Conservation (phyloP, 345 rosid species). For the Aquilaria yunnanensis region DNA sequence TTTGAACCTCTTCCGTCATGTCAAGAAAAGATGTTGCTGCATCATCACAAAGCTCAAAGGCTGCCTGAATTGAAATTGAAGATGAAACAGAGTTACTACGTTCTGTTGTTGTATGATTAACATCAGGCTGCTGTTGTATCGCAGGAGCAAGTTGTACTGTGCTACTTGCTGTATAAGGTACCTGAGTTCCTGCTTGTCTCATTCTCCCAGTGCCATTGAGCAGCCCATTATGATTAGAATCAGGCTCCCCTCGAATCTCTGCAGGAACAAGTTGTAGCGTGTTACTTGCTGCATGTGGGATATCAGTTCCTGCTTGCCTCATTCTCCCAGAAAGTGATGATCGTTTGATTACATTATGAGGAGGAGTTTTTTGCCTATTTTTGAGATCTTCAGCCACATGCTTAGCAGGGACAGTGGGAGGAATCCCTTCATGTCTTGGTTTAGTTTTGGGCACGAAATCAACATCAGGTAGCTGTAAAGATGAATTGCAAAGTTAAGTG, state of each 20-base stretch:
- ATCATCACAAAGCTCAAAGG: slow-evolving; percentile 75
- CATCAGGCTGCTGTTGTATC: slow-evolving; percentile 33
- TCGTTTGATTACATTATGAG: slow-evolving; percentile 46
- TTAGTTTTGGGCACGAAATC: slow-evolving; percentile 65
- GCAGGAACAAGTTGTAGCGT: slow-evolving; percentile 28
- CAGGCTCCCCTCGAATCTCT: slow-evolving; percentile 30
- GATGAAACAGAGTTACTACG: slow-evolving; percentile 75
- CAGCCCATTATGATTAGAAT: slow-evolving; percentile 23
- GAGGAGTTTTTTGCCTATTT: slow-evolving; percentile 80
- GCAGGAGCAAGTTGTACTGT: slow-evolving; percentile 28
- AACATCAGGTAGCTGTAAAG: slow-evolving; percentile 50
- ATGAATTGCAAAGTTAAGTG: slow-evolving; percentile 13
- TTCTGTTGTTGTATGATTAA: slow-evolving; percentile 37
- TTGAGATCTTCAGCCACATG: slow-evolving; percentile 51
- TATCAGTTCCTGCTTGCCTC: slow-evolving; percentile 47
- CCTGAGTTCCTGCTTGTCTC: slow-evolving; percentile 48
- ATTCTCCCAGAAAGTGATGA: slow-evolving; percentile 42
- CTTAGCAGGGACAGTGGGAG: slow-evolving; percentile 45
- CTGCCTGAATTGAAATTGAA: slow-evolving; percentile 71
- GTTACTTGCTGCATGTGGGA: slow-evolving; percentile 30
- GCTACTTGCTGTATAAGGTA: slow-evolving; percentile 29
- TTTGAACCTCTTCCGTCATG: slow-evolving; percentile 38
- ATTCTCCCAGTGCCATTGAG: slow-evolving; percentile 18
- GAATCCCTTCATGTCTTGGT: slow-evolving; percentile 60
- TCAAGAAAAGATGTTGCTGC: slow-evolving; percentile 58